Evolutionary conservation across 129 eudicot genomes (phyloP).

Genomic region (Flaveria brownii): DNA sequence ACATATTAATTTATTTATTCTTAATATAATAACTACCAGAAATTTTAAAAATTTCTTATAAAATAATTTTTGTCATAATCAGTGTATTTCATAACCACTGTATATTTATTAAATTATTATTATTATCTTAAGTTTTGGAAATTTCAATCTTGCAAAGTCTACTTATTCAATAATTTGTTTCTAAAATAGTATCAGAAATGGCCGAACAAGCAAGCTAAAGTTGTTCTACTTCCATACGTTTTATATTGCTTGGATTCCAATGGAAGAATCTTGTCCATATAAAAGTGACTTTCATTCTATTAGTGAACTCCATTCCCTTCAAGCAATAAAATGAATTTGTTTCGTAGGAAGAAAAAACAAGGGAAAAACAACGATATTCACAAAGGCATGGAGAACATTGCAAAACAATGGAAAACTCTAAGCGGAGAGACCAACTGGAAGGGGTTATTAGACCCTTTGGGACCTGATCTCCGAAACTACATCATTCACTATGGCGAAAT

Average conservation of each 20-base stretch:
- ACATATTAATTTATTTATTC: too few relatives aligned
- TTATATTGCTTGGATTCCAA: slow-evolving; percentile 26
- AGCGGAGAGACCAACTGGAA: slow-evolving; percentile 74
- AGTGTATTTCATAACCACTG: too few relatives aligned
- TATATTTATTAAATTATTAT: too few relatives aligned
- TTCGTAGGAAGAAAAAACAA: slow-evolving; percentile 25
- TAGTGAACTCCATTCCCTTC: neutral
- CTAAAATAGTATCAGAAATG: neutral
- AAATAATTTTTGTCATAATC: too few relatives aligned
- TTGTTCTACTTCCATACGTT: slow-evolving; percentile 22
- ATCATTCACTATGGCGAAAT: slow-evolving; percentile 74
- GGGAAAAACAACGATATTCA: slow-evolving; percentile 18
- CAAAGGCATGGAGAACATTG: slow-evolving; percentile 33
- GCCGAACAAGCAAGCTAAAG: neutral
- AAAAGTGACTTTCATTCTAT: neutral
- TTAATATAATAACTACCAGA: too few relatives aligned
- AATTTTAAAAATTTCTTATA: too few relatives aligned
- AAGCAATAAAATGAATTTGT: slow-evolving; percentile 25
- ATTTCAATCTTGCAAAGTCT: neutral
- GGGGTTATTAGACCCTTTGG: slow-evolving; percentile 62
- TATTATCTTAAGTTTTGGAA: too few relatives aligned
- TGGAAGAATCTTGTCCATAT: slow-evolving; percentile 21
- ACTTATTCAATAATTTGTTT: neutral
- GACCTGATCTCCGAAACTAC: slow-evolving; percentile 69
- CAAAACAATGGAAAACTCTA: slow-evolving; percentile 68